Evolutionary conservation across 1,284 basidiomycete species (phyloP), one percentile per base, ranked within the genome.

Genomic region (Cutaneotrichosporon cavernicola): DNA sequence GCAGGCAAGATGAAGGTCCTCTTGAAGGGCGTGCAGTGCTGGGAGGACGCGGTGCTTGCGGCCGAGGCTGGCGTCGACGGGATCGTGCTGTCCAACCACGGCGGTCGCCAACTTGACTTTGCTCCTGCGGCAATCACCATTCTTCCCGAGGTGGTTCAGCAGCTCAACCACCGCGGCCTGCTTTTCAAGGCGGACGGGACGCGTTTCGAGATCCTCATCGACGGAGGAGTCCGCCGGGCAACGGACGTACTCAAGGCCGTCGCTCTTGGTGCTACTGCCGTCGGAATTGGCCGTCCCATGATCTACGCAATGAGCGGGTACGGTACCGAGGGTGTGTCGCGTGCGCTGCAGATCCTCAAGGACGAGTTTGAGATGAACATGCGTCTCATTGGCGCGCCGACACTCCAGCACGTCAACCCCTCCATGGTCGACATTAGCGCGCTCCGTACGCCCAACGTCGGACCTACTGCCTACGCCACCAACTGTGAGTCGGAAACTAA

Each of bases 301-400:
- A 76, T 93, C 57, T 95, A 96, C 76, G 90, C 93, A 0, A 95
- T 90, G 83, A 93, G 88, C 16, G 85, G 91, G 0, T 96, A 95
- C 76, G 94, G 94, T 1, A 82, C 85, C 55, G 89, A 91, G 30
- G 94, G 83, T 31, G 88, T 92, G 13, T 87, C 90, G 63, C 86
- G 85, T 68, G 89, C 89, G 0, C 73, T 94, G 51, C 84, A 89
- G 70, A 92, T 95, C 64, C 80, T 95, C 59, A 85, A 87, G 90
- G 91, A 94, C 71, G 93, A 97, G 80, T 92, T 97, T 72, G 90
- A 92, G 82, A 96, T 93, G 90, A 92, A 91, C 80, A 86, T 96
- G 86, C 87, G 92, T 22, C 83, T 96, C 7, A 81, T 97, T 31
- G 94, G 94, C 7, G 92, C 92, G 0, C 86, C 85, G 1, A 89